Base-by-base conservation (phyloP, 2,329 filamentous ascomycete species). In the Talaromyces funiculosus region DNA sequence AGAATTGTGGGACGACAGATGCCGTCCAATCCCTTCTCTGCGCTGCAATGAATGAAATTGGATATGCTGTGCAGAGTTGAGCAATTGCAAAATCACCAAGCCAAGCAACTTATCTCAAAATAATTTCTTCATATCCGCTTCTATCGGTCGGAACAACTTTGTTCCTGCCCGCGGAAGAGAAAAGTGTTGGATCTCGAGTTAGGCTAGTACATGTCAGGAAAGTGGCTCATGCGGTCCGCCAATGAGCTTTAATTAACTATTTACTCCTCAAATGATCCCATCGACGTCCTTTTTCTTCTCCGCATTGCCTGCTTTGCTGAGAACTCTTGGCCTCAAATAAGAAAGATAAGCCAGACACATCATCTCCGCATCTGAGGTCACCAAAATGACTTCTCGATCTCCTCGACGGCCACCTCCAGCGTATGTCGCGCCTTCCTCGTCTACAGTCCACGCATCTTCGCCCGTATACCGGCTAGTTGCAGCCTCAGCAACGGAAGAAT, bases 391-490 rank as follows among this genome's bases (percentile, higher is more conserved):
- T 10, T 74, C 73, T 67, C 61, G 69, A 64, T 60, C 67, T 26
- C 53, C 67, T 33, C 70, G 64, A 62, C 73, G 67, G 22, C 74
- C 75, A 62, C 67, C 73, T 4, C 75, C 74, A 16, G 75, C 75
- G 37, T 77, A 77, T 60, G 71, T 69, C 35, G 72, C 74, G 10
- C 70, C 73, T n/a, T 10, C 42, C 2, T 65, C 69, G 37, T 76
- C 74, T 9, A 66, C 66, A 0, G 66, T 77, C 49, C 68, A 75
- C 62, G 74, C 70, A 22, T 72, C 71, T 14, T 72, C 72, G 3
- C 64, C 67, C 29, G 57, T 76, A 18, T 77, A 77, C 63, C 67
- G 68, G 20, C 67, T 67, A n/a, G 72, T 77, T 56, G 75, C 75
- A 4, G 66, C 69, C 47, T 72, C 73, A 0, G 73, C 74, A 16